phyloP scores from a whole-genome alignment of 2,329 filamentous ascomycete genomes.

The Zymoseptoria pseudotritici region DNA sequence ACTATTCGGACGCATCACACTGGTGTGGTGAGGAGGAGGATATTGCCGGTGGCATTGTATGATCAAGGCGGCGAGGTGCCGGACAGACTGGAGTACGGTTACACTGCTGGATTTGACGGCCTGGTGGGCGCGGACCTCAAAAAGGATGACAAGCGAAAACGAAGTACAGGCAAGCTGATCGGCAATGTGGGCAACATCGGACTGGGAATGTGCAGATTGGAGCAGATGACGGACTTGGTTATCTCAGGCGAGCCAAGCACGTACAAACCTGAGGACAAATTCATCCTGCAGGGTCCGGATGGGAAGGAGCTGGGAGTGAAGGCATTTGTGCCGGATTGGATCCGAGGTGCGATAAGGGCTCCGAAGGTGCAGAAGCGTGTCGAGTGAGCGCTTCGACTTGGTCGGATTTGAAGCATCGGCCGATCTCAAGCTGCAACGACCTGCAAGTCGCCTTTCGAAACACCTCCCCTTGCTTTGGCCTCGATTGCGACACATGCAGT shows the following conservation, averaged over 20 bases:
- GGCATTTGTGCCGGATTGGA: slow-evolving; percentile 76
- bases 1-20: slow-evolving; percentile 93
- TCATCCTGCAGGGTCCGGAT: slow-evolving; percentile 29
- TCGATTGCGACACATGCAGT: background rate
- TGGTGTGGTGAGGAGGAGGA: slow-evolving; percentile 83
- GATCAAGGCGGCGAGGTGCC: slow-evolving; percentile 36
- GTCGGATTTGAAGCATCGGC: too few species aligned
- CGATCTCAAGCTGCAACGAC: background rate
- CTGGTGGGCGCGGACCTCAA: slow-evolving; percentile 43
- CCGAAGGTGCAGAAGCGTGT: slow-evolving; percentile 34
- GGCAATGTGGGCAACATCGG: slow-evolving; percentile 76
- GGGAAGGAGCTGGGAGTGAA: slow-evolving; percentile 31
- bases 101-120: slow-evolving; percentile 11
- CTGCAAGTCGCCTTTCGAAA: background rate
- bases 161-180: slow-evolving; percentile 75
- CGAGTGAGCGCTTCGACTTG: slow-evolving; percentile 11
- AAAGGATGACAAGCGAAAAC: slow-evolving; percentile 45
- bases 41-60: slow-evolving; percentile 74
- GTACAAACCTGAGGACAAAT: slow-evolving; percentile 51
- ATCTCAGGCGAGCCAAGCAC: slow-evolving; percentile 60
- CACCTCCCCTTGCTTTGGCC: background rate
- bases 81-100: slow-evolving; percentile 43
- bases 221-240: slow-evolving; percentile 78
- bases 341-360: slow-evolving; percentile 38
- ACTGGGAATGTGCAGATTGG: slow-evolving; percentile 75